A percentile compares a stretch with the other conserved stretches of the same genome.
phyloP scores from a whole-genome alignment of 176 grass and related monocot genomes.

The Eleusine indica region DNA sequence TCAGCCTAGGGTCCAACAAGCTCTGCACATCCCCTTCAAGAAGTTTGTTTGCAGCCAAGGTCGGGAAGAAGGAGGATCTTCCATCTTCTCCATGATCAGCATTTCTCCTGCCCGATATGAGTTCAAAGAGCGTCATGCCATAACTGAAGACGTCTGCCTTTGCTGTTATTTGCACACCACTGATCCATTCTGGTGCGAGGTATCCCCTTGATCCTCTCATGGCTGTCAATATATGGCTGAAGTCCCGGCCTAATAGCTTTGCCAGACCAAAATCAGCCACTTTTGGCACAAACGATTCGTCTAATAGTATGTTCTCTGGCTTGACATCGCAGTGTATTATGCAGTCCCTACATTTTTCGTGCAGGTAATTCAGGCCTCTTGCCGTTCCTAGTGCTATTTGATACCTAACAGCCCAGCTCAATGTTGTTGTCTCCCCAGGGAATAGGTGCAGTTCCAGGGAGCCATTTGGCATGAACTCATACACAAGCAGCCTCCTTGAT shows the following conservation, averaged over 20 bases:
- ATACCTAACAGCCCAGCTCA: constrained; percentile 64
- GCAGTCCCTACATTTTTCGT: constrained; percentile 81
- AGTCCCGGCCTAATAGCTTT: constrained; percentile 78
- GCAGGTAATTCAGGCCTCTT: constrained; percentile 75
- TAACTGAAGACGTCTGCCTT: constrained; percentile 92
- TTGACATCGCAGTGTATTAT: constrained; percentile 94
- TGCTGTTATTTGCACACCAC: constrained; percentile 58
- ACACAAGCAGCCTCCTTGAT: constrained; percentile 61
- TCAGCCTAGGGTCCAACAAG: constrained; percentile 65
- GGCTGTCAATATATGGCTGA: constrained; percentile 80
- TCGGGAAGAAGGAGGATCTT: constrained; percentile 56
- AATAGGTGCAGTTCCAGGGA: constrained; percentile 76
- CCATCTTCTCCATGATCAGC: constrained; percentile 41
- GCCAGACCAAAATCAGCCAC: constrained; percentile 82
- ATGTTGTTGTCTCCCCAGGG: constrained; percentile 30
- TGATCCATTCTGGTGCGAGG: constrained; percentile 93
- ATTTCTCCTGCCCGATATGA: constrained; percentile 81
- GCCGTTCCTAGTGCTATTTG: constrained; percentile 75
- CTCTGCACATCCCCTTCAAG: constrained; percentile 56
- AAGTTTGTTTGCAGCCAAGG: constrained; percentile 57
- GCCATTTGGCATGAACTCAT: constrained; percentile 83
- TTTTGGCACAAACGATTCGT: constrained; percentile 66
- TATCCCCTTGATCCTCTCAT: constrained; percentile 87
- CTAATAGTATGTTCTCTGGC: constrained; percentile 90
- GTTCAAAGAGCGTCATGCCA: constrained; percentile 85